Evolutionary conservation across 306 rosid genomes (phyloP), one percentile per base, ranked within the genome.

Genomic region (Luffa acutangula): DNA sequence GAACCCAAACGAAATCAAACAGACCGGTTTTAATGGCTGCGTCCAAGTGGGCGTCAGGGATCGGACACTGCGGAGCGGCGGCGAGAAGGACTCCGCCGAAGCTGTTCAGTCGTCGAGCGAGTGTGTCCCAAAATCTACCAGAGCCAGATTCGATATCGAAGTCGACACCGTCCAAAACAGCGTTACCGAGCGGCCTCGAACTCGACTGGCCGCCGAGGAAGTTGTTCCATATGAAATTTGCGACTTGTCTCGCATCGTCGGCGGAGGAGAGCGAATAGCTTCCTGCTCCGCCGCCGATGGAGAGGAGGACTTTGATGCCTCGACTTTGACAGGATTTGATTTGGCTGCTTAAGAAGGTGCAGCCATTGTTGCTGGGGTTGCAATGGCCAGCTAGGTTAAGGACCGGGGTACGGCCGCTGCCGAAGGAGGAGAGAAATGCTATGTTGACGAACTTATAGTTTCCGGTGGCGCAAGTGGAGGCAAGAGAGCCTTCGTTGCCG

Each of bases 1-100:
- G 97, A 51, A 92, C 93, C 93, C 96, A 91, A n/a, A 91, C 91
- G 13, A 63, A 84, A 54, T 89, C 89, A 71, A 91, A 89, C 13
- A 87, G 21, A 0, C 96, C 90, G 0, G 96, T 89, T 39, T 82
- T 57, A 12, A 91, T 84, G 3, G 96, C 92, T 0, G 66, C 0
- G 6, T 80, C 85, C 9, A 89, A 77, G 65, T 81, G 83, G 2
- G 81, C 81, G 21, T 91, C 93, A 0, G 91, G 92, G 83, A 56
- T 80, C 3, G 83, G 85, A 33, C 96, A 89, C 20, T 91, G 93
- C 0, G 93, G 96, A 0, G 96, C 93, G 4, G 93, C 96, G 0
- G 89, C 42, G 3, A 91, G 82, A 66, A 42, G 45, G 4, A 89
- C 84, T 37, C 82, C 37, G 70, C 82, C 77, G 10, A 78, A 77